phyloP scores from a whole-genome alignment of 176 grass and related monocot species.

The Chloris gayana region DNA sequence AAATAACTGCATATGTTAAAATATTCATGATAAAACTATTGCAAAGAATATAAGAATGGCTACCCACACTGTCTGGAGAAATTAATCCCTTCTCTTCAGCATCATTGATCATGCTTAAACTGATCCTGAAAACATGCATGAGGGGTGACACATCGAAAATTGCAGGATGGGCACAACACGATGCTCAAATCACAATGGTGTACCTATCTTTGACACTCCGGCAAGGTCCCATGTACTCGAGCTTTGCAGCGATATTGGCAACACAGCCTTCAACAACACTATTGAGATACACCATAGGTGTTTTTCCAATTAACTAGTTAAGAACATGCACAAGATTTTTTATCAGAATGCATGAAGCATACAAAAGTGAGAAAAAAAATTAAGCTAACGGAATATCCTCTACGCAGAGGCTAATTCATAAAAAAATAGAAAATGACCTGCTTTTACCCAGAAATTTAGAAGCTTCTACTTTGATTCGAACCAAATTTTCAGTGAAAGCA shows the following conservation, averaged over 20 bases:
- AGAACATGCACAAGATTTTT: conserved; percentile 25
- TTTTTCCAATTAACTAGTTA: conserved; percentile 81
- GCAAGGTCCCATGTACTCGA: conserved; percentile 91
- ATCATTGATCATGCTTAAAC: conserved; percentile 90
- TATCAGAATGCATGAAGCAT: conserved; percentile 20
- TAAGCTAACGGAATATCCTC: neutral
- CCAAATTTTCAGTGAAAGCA: neutral
- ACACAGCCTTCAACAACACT: conserved; percentile 81
- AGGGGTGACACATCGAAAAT: conserved; percentile 22
- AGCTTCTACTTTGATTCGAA: neutral
- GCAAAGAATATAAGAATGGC: neutral
- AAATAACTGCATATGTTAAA: conserved; percentile 9
- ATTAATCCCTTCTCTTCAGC: conserved; percentile 88
- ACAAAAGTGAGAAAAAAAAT: neutral
- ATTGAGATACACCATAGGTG: conserved; percentile 97
- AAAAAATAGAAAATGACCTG: neutral
- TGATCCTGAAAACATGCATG: conserved; percentile 58
- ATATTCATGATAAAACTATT: conserved; percentile 27
- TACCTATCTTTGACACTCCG: conserved; percentile 94
- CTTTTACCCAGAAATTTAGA: neutral
- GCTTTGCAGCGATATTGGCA: conserved; percentile 90
- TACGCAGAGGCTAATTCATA: neutral
- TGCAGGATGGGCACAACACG: neutral
- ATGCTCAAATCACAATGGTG: conserved; percentile 5
- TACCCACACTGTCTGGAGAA: conserved; percentile 65